Evolutionary conservation across 139 green algal genomes (phyloP), one percentile per base, ranked within the genome.

Genomic region (Chlamydomonas incerta): DNA sequence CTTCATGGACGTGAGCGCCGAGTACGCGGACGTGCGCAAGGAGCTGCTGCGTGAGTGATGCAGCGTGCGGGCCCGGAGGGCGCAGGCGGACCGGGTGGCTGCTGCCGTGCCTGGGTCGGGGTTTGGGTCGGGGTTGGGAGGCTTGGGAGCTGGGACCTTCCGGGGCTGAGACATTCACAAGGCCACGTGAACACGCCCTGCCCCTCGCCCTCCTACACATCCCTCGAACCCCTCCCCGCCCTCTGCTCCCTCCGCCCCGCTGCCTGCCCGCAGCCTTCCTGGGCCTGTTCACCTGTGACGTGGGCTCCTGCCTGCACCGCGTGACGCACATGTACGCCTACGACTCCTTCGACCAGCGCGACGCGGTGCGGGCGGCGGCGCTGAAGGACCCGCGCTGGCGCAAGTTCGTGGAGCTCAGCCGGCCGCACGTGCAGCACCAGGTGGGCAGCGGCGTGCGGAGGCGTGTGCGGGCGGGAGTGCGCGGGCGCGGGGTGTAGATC

Each of bases 281-380:
- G 63, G 77, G 77, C 63, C 89, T 93, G 74, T 94, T 92, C 82
- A 93, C 88, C 5, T 87, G 70, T 33, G 92, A 95, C 68, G 71
- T 90, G 34, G 92, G 92, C 20, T 82, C 79, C 33, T 83, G 82
- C 28, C 82, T 95, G 15, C 89, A 93, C 80, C 89, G 85, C 47
- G 72, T 93, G n/a, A 91, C 89, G 4, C 91, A 94, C 72, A 79
- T 93, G 34, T 93, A 93, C 69, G 24, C 76, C 33, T 94, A 94
- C 86, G 88, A 92, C 57, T 62, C 41, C 57, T 87, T 91, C 62
- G 90, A 90, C n/a, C 71, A 91, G 71, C 80, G 90, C 1, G 90
- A 93, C 63, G 67, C 47, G 26, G 52, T 89, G 11, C 79, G 90
- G 3, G 65, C 55, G 29, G 35, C 46, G 23, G 90, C 88, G 41